Evolutionary conservation across 768 basidiomycete genomes (phyloP).

Genomic region (Saitozyma podzolica): DNA sequence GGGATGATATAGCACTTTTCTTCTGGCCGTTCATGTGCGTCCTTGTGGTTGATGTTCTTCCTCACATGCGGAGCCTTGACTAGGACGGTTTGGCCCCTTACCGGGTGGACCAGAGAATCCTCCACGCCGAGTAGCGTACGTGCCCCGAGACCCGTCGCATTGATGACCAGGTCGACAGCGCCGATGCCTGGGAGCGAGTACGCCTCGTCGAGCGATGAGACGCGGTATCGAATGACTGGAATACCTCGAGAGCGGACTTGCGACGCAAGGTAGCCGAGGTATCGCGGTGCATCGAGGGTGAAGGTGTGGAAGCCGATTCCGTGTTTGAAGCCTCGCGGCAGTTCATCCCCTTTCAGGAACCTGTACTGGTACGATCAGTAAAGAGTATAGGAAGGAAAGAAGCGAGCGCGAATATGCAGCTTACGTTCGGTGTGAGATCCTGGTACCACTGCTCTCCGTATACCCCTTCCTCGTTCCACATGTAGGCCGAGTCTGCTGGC

Average conservation of each 20-base stretch:
- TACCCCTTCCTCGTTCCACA: constrained; percentile 15
- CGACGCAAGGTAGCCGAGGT: constrained; percentile 59
- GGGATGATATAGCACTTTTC: constrained; percentile 62
- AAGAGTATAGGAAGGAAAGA: constrained; percentile 3
- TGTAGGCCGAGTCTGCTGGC: constrained; percentile 28
- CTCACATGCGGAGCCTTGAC: constrained; percentile 58
- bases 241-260: constrained; percentile 56
- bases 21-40: background rate
- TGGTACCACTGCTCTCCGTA: constrained; percentile 36
- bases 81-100: constrained; percentile 81
- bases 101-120: constrained; percentile 70
- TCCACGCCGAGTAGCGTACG: constrained; percentile 76
- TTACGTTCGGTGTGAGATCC: constrained; percentile 34
- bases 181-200: constrained; percentile 53
- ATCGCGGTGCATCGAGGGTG: constrained; percentile 59
- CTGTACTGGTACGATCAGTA: constrained; percentile 1
- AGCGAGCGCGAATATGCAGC: background rate
- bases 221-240: constrained; percentile 55
- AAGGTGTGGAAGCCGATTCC: constrained; percentile 55
- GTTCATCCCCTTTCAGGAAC: background rate
- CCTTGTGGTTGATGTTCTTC: no score
- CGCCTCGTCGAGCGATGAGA: constrained; percentile 59
- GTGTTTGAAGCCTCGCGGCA: constrained; percentile 13
- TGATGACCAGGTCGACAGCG: constrained; percentile 58
- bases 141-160: constrained; percentile 65